Evolutionary conservation across 2,329 filamentous ascomycete genomes (phyloP).

Genomic region (Talaromyces sp.): DNA sequence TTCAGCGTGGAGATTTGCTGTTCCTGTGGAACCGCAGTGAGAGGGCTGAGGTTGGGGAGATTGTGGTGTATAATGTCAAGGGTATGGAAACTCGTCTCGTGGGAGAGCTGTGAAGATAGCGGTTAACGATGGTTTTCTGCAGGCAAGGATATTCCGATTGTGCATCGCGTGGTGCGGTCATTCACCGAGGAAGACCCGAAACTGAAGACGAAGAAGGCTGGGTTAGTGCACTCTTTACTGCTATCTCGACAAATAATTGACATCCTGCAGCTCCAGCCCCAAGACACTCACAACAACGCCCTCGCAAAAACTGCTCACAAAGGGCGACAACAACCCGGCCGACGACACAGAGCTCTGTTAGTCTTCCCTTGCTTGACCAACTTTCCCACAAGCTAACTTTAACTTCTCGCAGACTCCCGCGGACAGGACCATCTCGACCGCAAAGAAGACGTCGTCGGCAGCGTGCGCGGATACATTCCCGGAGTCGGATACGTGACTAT

Average conservation of each 20-base stretch:
- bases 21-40: slow-evolving; percentile 59
- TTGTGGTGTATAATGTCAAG: slow-evolving; percentile 77
- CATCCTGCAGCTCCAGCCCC: slow-evolving; percentile 9
- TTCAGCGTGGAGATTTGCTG: slow-evolving; percentile 59
- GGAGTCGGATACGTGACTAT: slow-evolving; percentile 98
- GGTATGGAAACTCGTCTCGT: slow-evolving; percentile 35
- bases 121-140: neutral
- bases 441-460: slow-evolving; percentile 81
- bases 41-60: slow-evolving; percentile 64
- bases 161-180: slow-evolving; percentile 79
- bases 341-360: slow-evolving; percentile 80
- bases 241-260: neutral
- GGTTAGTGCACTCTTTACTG: slow-evolving; percentile 16
- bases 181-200: slow-evolving; percentile 45
- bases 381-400: neutral
- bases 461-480: slow-evolving; percentile 84
- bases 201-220: slow-evolving; percentile 31
- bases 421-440: slow-evolving; percentile 84
- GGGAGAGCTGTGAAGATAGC: neutral
- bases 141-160: slow-evolving; percentile 89
- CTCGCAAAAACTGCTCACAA: slow-evolving; percentile 69
- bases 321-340: slow-evolving; percentile 92
- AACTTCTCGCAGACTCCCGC: slow-evolving; percentile 50
- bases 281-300: slow-evolving; percentile 12
- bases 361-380: neutral